Base-by-base conservation (phyloP, 768 basidiomycete genomes). In the Daedaleopsis sinensis region DNA sequence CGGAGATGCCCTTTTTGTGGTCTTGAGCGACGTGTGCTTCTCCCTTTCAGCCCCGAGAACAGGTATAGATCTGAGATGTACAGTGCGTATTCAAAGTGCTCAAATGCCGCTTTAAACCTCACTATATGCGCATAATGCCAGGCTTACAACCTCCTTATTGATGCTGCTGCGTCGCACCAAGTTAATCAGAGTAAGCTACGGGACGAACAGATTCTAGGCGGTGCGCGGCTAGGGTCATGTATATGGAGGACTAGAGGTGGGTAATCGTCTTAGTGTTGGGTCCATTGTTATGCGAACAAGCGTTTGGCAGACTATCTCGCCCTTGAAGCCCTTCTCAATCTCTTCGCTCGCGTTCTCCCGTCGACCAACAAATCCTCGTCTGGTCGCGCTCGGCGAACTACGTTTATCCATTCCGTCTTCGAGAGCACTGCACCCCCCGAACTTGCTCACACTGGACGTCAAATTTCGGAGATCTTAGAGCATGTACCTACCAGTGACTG, bases 291-390 rank as follows among this genome's bases (percentile, higher is more conserved):
- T 10, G 23, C 36, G 12, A 51, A 9, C 63, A 16, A 9, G 12
- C 18, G 16, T 19, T 48, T 15, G 19, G 9, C 54, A 87, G 88
- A 84, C 56, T 87, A 80, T 65, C 72, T 88, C 18, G 78, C 80
- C 15, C 71, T 87, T 46, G 88, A 89, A 68, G 77, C 80, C 16
- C 76, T 87, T 4, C 68, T 88, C 46, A 80, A 82, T 55, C 65
- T 89, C 0, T 81, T 88, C 67, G 86, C 81, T 37, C 80, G 81
- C 43, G 72, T 87, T 15, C 70, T 88, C 24, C 84, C 86, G 18
- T 73, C 82, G 13, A 70, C 74, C 5, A 73, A 77, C 52, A 70
- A 68, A n/a, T 73, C 71, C 11, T 60, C 68, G 1, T 74, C 77
- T 44, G 76, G 77, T 42, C 71, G 68, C 19, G 53, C 61, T 9